phyloP scores from a whole-genome alignment of 352 stramenopile species.

The Pythium periplocum region DNA sequence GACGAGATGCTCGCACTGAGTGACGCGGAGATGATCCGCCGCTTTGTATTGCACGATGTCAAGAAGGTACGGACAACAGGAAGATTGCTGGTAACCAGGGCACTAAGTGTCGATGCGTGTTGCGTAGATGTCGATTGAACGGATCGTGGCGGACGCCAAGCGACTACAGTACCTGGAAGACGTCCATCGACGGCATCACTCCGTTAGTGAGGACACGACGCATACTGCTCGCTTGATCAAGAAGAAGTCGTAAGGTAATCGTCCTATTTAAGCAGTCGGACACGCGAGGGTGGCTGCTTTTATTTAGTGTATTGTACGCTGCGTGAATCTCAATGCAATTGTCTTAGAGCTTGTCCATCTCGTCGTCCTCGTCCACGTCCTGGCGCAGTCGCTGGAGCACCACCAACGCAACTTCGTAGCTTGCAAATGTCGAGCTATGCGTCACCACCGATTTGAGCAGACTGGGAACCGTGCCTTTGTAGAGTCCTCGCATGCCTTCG shows the following conservation, averaged over 20 bases:
- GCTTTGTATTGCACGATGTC: constrained; percentile 57
- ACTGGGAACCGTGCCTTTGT: constrained; percentile 76
- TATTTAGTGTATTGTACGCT: no score
- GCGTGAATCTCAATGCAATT: no score
- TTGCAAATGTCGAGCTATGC: constrained; percentile 70
- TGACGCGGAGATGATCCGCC: constrained; percentile 59
- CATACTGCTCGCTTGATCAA: no score
- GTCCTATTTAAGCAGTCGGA: no score
- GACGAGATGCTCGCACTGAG: constrained; percentile 24
- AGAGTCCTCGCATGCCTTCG: constrained; percentile 68
- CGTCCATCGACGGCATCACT: constrained; percentile 32
- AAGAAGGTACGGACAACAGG: constrained; percentile 38
- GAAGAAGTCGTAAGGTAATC: no score
- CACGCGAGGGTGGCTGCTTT: no score
- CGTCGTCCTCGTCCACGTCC: constrained; percentile 3
- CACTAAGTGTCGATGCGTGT: constrained; percentile 3
- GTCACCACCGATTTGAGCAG: constrained; percentile 77
- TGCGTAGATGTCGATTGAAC: constrained; percentile 71
- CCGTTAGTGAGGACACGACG: no score
- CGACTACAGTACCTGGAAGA: constrained; percentile 70
- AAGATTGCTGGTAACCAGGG: not conserved
- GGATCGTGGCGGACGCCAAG: constrained; percentile 69
- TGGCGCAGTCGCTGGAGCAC: constrained; percentile 26
- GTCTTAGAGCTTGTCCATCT: no score
- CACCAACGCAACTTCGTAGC: constrained; percentile 61